Base-by-base conservation (phyloP, 148 eudicot genomes). In the Fagopyrum homotropicum region DNA sequence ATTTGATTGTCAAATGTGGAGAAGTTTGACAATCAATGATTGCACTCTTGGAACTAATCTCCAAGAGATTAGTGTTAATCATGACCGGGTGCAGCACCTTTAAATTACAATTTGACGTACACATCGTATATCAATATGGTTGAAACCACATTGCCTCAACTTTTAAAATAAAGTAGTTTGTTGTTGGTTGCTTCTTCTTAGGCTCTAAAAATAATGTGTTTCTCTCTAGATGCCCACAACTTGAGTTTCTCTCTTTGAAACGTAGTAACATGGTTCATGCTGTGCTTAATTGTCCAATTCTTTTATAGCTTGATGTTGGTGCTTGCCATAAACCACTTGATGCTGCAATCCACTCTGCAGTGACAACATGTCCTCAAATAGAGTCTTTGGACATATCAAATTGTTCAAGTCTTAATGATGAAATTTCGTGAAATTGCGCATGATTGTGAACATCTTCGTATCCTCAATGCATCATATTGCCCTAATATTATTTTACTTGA, bases 311-410 rank as follows among this genome's bases (percentile, higher is more conserved):
- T 64, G 96, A 95, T 80, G 90, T 95, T 48, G 93, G 92, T 19
- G 90, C 98, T 75, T 95, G 98, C 83, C 98, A 95, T 89, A 95
- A 95, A 92, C 90, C 92, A 82, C 86, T 93, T 56, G 98, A 95
- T 88, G 87, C 93, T 64, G 97, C 93, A 59, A 90, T 95, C 49
- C 98, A 96, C 64, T 85, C 97, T 81, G 93, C 96, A 59, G 97
- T 88, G 50, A 83, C 80, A 43, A 83, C 97, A 72, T 95, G 98
- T 86, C 97, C 93, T 22, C 91, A 86, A 69, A 79, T 95, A 82
- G 93, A 95, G 80, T 86, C 86, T 45, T 77, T 95, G 85, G 97
- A 95, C 78, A 92, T 92, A 90, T 90, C 97, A 57, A 90, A 89
- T 77, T 95, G 98, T 80, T 92, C 93, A 45, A 88, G 96, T 84